Evolutionary conservation across 305 asterid genomes (phyloP).

Genomic region (Fraxinus floribunda): DNA sequence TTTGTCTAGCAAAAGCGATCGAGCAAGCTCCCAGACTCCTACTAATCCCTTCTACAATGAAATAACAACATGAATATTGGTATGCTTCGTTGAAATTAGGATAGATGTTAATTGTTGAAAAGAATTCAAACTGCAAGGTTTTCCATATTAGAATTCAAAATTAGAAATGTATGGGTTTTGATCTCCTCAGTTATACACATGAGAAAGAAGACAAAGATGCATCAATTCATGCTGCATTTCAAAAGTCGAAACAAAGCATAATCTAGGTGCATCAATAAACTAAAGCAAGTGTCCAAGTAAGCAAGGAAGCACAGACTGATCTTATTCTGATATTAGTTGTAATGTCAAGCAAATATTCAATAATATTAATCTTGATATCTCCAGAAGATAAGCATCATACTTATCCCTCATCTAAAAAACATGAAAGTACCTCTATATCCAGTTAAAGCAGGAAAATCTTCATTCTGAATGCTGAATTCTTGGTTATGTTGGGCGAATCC

Average conservation of each 20-base stretch:
- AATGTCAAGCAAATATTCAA: background rate
- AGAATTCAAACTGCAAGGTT: background rate
- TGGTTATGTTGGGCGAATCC: conserved; percentile 80
- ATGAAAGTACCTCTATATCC: conserved; percentile 71
- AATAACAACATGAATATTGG: background rate
- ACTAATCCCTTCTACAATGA: background rate
- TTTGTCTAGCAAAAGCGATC: background rate
- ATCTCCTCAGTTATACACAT: background rate
- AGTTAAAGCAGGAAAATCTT: conserved; percentile 89
- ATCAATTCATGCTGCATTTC: background rate
- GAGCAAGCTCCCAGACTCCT: background rate
- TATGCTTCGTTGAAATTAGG: background rate
- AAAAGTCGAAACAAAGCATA: background rate
- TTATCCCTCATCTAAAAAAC: conserved; percentile 22
- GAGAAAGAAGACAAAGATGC: background rate
- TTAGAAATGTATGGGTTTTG: background rate
- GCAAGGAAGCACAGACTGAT: background rate
- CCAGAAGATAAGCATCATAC: background rate
- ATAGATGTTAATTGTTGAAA: background rate
- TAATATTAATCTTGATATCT: background rate
- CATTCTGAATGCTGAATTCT: conserved; percentile 88
- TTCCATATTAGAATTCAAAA: background rate
- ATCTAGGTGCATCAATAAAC: background rate
- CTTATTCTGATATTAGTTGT: background rate
- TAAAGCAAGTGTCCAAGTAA: background rate